Base-by-base conservation (phyloP, 257 asterid species). In the Nicotiana paniculata region DNA sequence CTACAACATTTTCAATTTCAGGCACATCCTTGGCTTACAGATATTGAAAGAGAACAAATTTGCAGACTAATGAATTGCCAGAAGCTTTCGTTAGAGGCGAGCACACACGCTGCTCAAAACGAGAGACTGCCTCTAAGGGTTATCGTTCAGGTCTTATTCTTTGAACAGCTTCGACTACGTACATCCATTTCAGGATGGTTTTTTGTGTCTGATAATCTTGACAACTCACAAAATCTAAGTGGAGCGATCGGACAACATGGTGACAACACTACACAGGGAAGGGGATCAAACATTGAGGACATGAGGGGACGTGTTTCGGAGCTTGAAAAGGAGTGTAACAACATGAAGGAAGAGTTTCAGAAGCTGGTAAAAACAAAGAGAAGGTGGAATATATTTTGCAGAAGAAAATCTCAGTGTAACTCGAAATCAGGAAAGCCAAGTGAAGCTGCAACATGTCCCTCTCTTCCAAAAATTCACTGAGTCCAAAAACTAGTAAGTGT, bases 1-100 rank as follows among this genome's bases (percentile, higher is more conserved):
- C 61, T 55, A 16, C 12, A 43, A 43, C 0, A 9, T 43, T 30
- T 10, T 21, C 12, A 28, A 30, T 28, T 64, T 39, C 89, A 94
- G 99, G 97, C 97, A 5, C 99, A 94, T 82, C 98, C 98, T 1
- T 94, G 97, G 98, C 90, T 96, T 33, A 86, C 91, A 5, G 97
- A 91, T 39, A 53, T 81, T 0, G 99, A 96, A 67, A 72, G 93
- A 80, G 98, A 96, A 86, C 94, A 92, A 79, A 89, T 92, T 2
- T 96, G 99, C 79, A 85, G 97, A 62, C 88, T 93, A 4, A 92
- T 96, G 97, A 92, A 96, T 72, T 91, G 95, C 87, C 97, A 96
- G 68, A 96, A 96, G 89, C 97, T 96, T 1, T 96, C 98, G 2
- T 57, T 94, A 57, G 99, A 96, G 75, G 99, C 98, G 12, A 92